Base-by-base conservation (phyloP, 768 basidiomycete species). In the Pleurotus tuoliensis region DNA sequence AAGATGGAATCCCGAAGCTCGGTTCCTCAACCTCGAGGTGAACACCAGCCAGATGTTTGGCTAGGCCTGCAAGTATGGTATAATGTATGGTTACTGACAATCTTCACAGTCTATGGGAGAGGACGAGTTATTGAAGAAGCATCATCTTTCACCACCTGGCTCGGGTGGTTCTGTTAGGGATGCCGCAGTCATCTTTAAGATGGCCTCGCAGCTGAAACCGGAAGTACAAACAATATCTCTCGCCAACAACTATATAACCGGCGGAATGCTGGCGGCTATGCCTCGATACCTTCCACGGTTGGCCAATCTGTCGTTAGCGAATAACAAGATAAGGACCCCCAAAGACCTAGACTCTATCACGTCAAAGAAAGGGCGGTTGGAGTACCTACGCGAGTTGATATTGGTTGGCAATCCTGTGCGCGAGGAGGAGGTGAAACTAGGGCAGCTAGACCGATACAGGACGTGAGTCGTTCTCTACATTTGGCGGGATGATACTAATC, bases 151-250 rank as follows among this genome's bases (percentile, higher is more conserved):
- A 25, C 82, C 88, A 1, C 93, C 92, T 3, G 92, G 92, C 5
- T 73, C 74, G 22, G 83, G 86, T 8, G 83, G 88, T 30, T 76
- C 81, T 22, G 66, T 71, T 18, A 82, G 77, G 58, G 88, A 91
- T 63, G 85, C 88, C 0, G 82, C 87, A 4, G 93, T 95, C 8
- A 85, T 98, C 45, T 94, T 94, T 77, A 94, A 94, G 69, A 76
- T 95, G 9, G 92, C 94, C 1, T 78, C 82, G 16, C 80, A 87
- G 62, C 81, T 94, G 53, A 84, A 82, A 61, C 93, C 94, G 38
- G 79, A 83, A 56, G 81, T 88, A 39, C 80, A 87, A 67, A 94
- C 94, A 0, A 71, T 98, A 11, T 95, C 93, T 0, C 77, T 98
- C 41, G 90, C 93, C 40, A 84, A 90, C 67, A 86, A 87, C 60